These are phyloP conservation scores for Pugionium dolabratum DNA, from an alignment of 345 rosid species.

Conservation along the genomic window DNA sequence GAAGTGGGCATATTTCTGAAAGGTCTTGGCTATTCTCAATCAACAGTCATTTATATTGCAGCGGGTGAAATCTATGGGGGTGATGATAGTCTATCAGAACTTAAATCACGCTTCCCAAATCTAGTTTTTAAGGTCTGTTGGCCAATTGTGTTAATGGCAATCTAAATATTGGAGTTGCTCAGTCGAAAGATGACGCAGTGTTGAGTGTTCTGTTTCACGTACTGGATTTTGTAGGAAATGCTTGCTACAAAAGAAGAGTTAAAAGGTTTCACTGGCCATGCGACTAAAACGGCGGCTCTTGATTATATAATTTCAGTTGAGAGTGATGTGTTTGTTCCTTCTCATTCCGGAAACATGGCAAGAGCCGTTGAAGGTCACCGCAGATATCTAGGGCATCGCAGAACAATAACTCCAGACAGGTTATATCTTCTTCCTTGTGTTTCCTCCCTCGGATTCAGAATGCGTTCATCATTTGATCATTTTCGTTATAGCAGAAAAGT, in stretches of 20 bases:
- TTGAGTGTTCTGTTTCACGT: slow-evolving; percentile 14
- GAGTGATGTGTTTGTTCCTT: slow-evolving; percentile 85
- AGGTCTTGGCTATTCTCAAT: slow-evolving; percentile 80
- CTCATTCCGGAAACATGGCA: slow-evolving; percentile 97
- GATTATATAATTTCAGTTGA: slow-evolving; percentile 88
- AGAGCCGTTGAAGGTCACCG: slow-evolving; percentile 97
- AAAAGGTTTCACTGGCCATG: slow-evolving; percentile 59
- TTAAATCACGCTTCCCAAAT: slow-evolving; percentile 70
- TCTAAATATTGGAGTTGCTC: neutral
- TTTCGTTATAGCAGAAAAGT: neutral
- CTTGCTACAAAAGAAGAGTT: slow-evolving; percentile 66
- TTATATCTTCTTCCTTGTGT: slow-evolving; percentile 30
- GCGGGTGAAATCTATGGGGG: slow-evolving; percentile 96
- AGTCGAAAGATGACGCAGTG: neutral
- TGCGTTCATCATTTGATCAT: neutral
- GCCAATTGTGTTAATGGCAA: neutral
- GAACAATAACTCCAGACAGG: slow-evolving; percentile 88
- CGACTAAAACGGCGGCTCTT: slow-evolving; percentile 86
- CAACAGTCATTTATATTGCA: slow-evolving; percentile 76
- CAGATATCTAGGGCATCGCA: slow-evolving; percentile 85
- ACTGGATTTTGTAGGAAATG: slow-evolving; percentile 55
- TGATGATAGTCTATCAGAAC: slow-evolving; percentile 61
- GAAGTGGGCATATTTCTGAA: slow-evolving; percentile 85
- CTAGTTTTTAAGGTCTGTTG: slow-evolving; percentile 71
- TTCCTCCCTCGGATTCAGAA: neutral